Evolutionary conservation across 2,329 filamentous ascomycete species (phyloP), one percentile per base, ranked within the genome.

Genomic region (Aspergillus pseudonomiae): DNA sequence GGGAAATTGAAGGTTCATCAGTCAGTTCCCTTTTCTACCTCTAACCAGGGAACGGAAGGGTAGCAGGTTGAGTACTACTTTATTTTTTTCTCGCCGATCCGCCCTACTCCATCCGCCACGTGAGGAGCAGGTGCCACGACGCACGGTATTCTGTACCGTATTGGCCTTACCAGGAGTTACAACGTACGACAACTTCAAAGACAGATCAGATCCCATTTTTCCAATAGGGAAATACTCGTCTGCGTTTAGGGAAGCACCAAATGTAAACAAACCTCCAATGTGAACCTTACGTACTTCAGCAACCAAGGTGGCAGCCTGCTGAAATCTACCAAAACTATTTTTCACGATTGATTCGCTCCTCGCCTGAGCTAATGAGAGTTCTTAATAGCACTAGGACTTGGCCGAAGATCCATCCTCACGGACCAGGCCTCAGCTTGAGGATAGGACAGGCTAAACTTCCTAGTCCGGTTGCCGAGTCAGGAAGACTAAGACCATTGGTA

Each of bases 401-500:
- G 32, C 62, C 62, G 62, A 57, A 54, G 48, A 59, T 56, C 55
- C 41, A 61, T 57, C 50, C 55, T 56, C 59, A 64, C 55, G 55
- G 59, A 63, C 55, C 59, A 61, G 48, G 7, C 16, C 57, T 50
- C 60, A 39, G 24, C 45, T 54, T 3, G 14, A 16, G 14, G 6
- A 32, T 52, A 52, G 19, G 12, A 34, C 26, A 50, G 14, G 26
- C 48, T 52, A 52, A 52, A 52, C 28, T 52, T 52, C 1, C 26
- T 50, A 50, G 46, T 50, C 26, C n/a, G 19, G 26, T 11, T 24
- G n/a, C 32, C n/a, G n/a, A 54, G 10, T 36, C 16, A 21, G 16
- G 16, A 54, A 36, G 2, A 48, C 6, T 48, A 19, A 34, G 19
- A 48, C 45, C 6, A 24, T 12, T 24, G 24, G 21, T 24, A 28